Evolutionary conservation across 2,329 filamentous ascomycete genomes (phyloP), one percentile per base, ranked within the genome.

Genomic region (Pestalotiopsis sp.): DNA sequence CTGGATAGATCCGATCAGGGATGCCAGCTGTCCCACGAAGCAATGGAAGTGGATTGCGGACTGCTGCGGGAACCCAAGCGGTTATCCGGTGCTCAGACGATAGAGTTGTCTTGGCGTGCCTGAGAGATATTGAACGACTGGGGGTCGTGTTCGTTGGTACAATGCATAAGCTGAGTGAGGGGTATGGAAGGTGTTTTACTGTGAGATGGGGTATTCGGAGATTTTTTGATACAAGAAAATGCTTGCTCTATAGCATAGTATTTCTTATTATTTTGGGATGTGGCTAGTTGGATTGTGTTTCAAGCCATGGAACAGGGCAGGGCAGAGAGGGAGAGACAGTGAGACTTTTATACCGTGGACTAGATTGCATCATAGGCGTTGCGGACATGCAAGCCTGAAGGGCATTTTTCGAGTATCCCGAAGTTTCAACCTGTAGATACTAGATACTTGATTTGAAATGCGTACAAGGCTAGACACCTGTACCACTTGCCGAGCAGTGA

Each of bases 101-200:
- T 48, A 48, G 60, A 40, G 17, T 40, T 22, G 35, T 26, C 60
- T 62, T 62, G 60, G 60, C 60, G 60, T 62, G 60, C 60, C n/a
- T 62, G 60, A 62, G 38, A n/a, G 60, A 62, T n/a, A 62, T 62
- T 44, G 60, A 62, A 62, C 38, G 44, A 85, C 40, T 14, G 77
- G 5, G 83, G 81, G 38, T 79, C 79, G 30, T 35, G 65, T 78
- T 77, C 52, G 79, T 72, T 60, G 78, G 30, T 9, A 35, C 75
- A 72, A 72, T 60, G 67, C 26, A 7, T 70, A 73, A 55, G 69
- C 68, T 9, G 70, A 70, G 1, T 58, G 17, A 22, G 58, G 26
- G 26, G 57, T 60, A 60, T 60, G 22, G 57, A 24, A 60, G 57
- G 55, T 20, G 57, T 17, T 35, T 35, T 44, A 44, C 14, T 44